Evolutionary conservation across 805 yeast species (phyloP).

Genomic region (Soucietia sequanensis): DNA sequence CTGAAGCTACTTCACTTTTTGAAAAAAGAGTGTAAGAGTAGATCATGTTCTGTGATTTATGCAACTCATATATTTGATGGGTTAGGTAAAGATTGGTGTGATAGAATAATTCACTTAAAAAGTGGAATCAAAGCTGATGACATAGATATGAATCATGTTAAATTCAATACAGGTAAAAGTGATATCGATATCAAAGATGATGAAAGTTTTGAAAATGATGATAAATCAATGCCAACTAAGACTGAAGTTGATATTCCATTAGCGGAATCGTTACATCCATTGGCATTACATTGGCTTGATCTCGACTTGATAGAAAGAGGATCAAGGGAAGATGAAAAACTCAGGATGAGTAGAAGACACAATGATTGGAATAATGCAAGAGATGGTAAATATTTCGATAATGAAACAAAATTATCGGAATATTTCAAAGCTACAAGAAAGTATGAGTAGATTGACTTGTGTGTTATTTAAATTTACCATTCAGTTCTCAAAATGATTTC

Average conservation of each 20-base stretch:
- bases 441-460: too few relatives aligned
- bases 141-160: conserved; percentile 26
- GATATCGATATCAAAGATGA: background rate
- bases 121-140: conserved; percentile 55
- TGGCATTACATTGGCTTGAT: conserved; percentile 67
- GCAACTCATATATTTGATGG: conserved; percentile 98
- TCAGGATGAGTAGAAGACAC: conserved; percentile 40
- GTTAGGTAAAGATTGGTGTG: conserved; percentile 79
- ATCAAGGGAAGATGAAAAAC: conserved; percentile 45
- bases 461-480: too few relatives aligned
- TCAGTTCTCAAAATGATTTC: too few relatives aligned
- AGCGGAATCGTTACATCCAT: conserved; percentile 63
- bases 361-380: conserved; percentile 54
- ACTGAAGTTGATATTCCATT: conserved; percentile 35
- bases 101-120: conserved; percentile 73
- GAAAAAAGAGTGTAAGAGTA: conserved; percentile 63
- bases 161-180: conserved; percentile 13
- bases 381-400: conserved; percentile 41
- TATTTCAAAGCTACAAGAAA: conserved; percentile 54
- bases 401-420: conserved; percentile 40
- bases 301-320: conserved; percentile 56
- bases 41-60: conserved; percentile 79
- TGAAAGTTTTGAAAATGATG: conserved; percentile 2
- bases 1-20: conserved; percentile 69
- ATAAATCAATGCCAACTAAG: conserved; percentile 11